These are phyloP conservation scores for Trichoderma sp. DNA, from an alignment of 2,329 filamentous ascomycete species.

Conservation along the genomic window DNA sequence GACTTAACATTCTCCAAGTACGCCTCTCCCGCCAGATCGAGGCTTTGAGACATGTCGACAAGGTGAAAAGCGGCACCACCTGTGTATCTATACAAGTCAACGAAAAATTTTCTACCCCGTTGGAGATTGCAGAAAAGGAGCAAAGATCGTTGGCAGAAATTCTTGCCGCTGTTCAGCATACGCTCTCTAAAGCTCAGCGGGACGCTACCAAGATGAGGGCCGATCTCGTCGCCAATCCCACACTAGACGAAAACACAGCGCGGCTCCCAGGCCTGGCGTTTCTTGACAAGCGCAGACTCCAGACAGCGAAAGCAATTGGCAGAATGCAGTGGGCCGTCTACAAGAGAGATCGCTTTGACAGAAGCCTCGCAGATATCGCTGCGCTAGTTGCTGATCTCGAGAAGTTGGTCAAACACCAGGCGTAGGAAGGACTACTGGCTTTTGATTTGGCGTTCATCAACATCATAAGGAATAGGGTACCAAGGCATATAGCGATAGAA, in stretches of 20 bases:
- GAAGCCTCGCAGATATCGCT: background rate
- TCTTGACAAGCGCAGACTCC: background rate
- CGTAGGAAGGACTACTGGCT: background rate
- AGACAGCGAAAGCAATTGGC: background rate
- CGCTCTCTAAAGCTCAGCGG: background rate
- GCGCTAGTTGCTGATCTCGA: background rate
- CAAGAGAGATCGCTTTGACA: background rate
- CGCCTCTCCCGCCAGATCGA: background rate
- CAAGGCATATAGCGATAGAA: background rate
- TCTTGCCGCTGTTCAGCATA: background rate
- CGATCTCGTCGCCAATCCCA: background rate
- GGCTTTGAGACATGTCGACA: background rate
- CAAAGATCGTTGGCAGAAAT: background rate
- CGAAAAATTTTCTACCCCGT: background rate
- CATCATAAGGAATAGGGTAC: background rate
- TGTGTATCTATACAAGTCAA: background rate
- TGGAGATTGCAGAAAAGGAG: background rate
- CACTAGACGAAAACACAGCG: too few species aligned
- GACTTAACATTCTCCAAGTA: background rate
- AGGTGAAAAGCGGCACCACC: background rate
- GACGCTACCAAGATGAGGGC: conserved; percentile 4
- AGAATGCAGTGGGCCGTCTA: background rate
- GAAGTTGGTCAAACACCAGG: background rate
- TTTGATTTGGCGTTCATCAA: background rate
- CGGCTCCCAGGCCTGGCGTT: background rate